These are phyloP conservation scores for Syzygium grande DNA, from an alignment of 345 rosid genomes.

Conservation along the genomic window DNA sequence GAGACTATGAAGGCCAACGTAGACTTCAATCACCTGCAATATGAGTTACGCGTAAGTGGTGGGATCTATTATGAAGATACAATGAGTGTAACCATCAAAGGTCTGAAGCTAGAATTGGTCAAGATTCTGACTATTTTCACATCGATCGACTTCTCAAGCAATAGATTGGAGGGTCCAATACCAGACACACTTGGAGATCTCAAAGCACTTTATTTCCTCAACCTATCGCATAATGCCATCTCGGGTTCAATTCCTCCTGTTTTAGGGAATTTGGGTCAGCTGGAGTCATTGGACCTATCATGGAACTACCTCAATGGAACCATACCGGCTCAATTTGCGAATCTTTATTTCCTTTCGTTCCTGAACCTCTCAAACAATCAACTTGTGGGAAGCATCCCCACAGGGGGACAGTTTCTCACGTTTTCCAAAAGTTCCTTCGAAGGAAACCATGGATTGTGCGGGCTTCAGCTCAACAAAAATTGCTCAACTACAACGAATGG, in stretches of 20 bases:
- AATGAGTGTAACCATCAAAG: conserved; percentile 31
- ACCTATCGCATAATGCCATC: conserved; percentile 14
- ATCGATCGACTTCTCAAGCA: not conserved
- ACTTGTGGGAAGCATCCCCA: not conserved
- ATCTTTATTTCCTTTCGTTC: conserved; percentile 16
- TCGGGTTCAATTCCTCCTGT: not conserved
- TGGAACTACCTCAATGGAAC: conserved; percentile 11
- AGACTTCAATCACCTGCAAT: not conserved
- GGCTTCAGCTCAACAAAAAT: too few relatives aligned
- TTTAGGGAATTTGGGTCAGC: not conserved
- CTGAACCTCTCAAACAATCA: conserved; percentile 33
- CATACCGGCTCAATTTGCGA: conserved; percentile 14
- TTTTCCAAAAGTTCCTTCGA: too few relatives aligned
- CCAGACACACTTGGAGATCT: conserved; percentile 11
- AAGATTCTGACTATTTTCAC: conserved; percentile 1
- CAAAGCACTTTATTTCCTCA: conserved; percentile 10
- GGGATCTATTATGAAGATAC: not conserved
- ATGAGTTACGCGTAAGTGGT: not conserved
- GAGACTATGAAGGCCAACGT: not conserved
- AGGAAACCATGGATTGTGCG: too few relatives aligned
- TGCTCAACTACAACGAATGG: too few relatives aligned
- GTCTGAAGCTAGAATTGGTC: conserved; percentile 12
- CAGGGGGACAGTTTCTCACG: too few relatives aligned
- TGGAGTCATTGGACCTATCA: conserved; percentile 15
- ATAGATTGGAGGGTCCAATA: not conserved